Percentiles rank a stretch among this genome's conserved stretches.
phyloP scores from a whole-genome alignment of 108 stramenopile species.

The Aurantiochytrium sp. region DNA sequence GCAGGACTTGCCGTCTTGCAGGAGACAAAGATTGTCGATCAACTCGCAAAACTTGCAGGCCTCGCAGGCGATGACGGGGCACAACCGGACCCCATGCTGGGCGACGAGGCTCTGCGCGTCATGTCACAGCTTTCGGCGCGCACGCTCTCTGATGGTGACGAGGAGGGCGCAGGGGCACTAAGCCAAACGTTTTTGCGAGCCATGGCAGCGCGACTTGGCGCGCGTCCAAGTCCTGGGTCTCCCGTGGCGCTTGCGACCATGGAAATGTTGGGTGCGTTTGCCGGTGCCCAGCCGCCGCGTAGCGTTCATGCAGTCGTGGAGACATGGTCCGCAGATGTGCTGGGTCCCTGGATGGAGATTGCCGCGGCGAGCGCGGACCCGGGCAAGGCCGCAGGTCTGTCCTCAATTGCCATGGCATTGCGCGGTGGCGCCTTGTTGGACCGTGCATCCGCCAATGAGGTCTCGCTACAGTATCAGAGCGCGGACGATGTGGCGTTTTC shows the following conservation, averaged over 20 bases:
- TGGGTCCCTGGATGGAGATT: background rate
- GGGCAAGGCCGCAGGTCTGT: background rate
- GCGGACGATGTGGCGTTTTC: background rate
- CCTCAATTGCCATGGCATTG: background rate
- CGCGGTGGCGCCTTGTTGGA: background rate
- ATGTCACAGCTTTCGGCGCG: constrained; percentile 10
- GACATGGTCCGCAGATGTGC: background rate
- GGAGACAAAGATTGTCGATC: background rate
- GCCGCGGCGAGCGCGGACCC: background rate
- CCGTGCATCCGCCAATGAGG: background rate
- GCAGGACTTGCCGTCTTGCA: background rate
- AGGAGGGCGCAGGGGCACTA: background rate
- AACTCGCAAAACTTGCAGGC: background rate
- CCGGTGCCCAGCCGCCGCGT: constrained; percentile 4
- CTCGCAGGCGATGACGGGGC: background rate
- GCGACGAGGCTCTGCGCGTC: constrained; percentile 13
- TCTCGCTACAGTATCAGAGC: background rate
- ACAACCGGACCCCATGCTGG: background rate
- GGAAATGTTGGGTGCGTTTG: constrained; percentile 1
- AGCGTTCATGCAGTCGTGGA: background rate
- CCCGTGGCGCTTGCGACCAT: background rate
- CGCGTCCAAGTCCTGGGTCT: background rate
- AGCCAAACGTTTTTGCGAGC: background rate
- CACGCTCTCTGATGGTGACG: background rate
- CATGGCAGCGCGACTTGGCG: background rate